Base-by-base conservation (phyloP, 192 early-diverging fungal genomes). In the Piromyces sp. region DNA sequence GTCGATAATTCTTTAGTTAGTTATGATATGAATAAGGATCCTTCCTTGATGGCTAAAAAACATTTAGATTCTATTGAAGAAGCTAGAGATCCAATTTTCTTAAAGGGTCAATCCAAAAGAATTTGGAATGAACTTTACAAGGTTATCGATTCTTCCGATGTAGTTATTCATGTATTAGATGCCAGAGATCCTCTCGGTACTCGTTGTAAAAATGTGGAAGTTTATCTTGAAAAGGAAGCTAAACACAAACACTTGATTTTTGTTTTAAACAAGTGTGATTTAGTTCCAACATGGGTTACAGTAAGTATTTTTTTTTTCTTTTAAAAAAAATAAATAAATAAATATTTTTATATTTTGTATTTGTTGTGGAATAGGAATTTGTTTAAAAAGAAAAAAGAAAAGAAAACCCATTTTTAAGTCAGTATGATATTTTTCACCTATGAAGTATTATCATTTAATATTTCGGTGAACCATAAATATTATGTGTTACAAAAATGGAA, bases 51-150 rank as follows among this genome's bases (percentile, higher is more conserved):
- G 30, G 91, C 92, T 30, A 97, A 97, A 87, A 87, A 89, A 84
- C 85, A 88, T 85, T 90, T 84, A 38, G 94, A 94, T 84, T 93
- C 87, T 79, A 87, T 87, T 3, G 94, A 95, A 80, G 92, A 90
- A 31, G 91, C 91, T 30, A 89, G 94, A 83, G 95, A 96, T 84
- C 95, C 95, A 84, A 93, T 95, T 82, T 93, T 99, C 84, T 92
- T 91, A 36, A 96, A 95, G 78, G 97, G 97, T 81, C 95, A 96
- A 83, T 96, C 95, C 3, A 96, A 94, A 86, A 93, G 97, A 85
- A 99, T 99, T 81, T 99, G 97, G 97, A 94, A 94, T 87, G 97
- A 99, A 86, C 88, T 99, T 51, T 98, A 99, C 90, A 99, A 99
- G 89, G 89, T 89, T 36, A 92, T 99, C 79, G 96, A 98, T 87